phyloP scores from a whole-genome alignment of 768 basidiomycete genomes.

The Jaapia argillacea region DNA sequence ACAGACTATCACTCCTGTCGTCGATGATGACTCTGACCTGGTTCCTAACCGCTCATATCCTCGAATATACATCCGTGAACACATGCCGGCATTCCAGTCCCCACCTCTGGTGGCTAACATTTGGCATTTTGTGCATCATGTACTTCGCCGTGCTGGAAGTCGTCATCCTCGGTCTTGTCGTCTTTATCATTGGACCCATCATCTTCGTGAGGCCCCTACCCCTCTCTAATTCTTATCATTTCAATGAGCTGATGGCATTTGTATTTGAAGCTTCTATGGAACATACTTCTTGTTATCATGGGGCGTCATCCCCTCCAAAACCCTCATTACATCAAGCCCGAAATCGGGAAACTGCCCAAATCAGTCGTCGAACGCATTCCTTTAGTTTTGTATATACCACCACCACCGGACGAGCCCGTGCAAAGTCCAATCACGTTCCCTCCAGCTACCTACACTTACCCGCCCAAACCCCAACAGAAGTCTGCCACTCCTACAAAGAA shows the following conservation, averaged over 20 bases:
- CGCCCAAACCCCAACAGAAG: constrained; percentile 34
- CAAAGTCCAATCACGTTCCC: constrained; percentile 30
- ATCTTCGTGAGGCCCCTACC: constrained; percentile 63
- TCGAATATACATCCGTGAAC: constrained; percentile 67
- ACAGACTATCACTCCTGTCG: constrained; percentile 51
- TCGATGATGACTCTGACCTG: constrained; percentile 70
- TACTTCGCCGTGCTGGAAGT: constrained; percentile 70
- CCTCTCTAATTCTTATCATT: neutral
- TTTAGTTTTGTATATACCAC: constrained; percentile 77
- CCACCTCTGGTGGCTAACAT: constrained; percentile 81
- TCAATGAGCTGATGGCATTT: neutral
- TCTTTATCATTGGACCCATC: constrained; percentile 73
- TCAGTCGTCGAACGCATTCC: constrained; percentile 71
- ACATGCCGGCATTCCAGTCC: constrained; percentile 68
- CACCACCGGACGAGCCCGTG: constrained; percentile 45
- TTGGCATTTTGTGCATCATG: constrained; percentile 70
- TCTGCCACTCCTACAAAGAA: constrained; percentile 28
- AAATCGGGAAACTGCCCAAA: constrained; percentile 66
- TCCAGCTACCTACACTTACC: constrained; percentile 45
- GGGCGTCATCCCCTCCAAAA: constrained; percentile 76
- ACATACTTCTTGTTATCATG: constrained; percentile 66
- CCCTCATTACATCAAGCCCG: constrained; percentile 64
- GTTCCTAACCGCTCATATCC: constrained; percentile 75
- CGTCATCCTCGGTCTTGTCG: constrained; percentile 60
- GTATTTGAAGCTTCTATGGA: constrained; percentile 54